Evolutionary conservation across 352 stramenopile species (phyloP), one percentile per base, ranked within the genome.

Genomic region (Phytopythium delawarense): DNA sequence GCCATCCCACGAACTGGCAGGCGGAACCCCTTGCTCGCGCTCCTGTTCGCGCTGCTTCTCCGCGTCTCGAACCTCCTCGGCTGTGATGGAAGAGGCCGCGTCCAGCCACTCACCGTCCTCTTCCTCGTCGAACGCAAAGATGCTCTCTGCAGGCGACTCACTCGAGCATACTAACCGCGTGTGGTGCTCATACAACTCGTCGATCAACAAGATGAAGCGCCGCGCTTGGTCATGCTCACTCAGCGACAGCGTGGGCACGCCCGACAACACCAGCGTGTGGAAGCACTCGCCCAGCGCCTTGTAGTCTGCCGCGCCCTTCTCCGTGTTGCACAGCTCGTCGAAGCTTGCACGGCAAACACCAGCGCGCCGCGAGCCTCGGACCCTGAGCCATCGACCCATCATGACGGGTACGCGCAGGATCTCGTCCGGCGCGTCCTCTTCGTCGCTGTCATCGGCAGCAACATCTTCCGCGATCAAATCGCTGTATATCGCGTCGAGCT

Each of bases 141-240:
- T 81, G 20, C 76, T 51, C 34, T 69, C 62, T 11, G 76, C 65
- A 0, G 71, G 49, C 25, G 64, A 81, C 46, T 72, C 71, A 7
- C 81, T 78, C 2, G 84, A 88, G 59, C 80, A 73, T 0, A 95
- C 57, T 13, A 94, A 64, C 1, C 75, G 64, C 15, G 81, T 87
- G 39, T 72, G 75, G 48, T 89, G 86, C 70, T 99, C 96, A 63
- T 99, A 99, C 52, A 99, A 70, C 74, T 99, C 95, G 69, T 99
- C 97, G 50, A 99, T 81, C 2, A 99, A 78, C 50, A 97, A 88
- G 69, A 99, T 98, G 74, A 99, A 99, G 46, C 97, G 86, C 34
- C 96, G 78, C n/a, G 93, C 87, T 67, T 90, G 77, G 69, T 99
- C 91, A 61, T 98, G 93, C 44, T 92, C 71, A 16, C 83, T 71